Base-by-base conservation (phyloP, 2,329 filamentous ascomycete species). In the Alternaria infectoria region DNA sequence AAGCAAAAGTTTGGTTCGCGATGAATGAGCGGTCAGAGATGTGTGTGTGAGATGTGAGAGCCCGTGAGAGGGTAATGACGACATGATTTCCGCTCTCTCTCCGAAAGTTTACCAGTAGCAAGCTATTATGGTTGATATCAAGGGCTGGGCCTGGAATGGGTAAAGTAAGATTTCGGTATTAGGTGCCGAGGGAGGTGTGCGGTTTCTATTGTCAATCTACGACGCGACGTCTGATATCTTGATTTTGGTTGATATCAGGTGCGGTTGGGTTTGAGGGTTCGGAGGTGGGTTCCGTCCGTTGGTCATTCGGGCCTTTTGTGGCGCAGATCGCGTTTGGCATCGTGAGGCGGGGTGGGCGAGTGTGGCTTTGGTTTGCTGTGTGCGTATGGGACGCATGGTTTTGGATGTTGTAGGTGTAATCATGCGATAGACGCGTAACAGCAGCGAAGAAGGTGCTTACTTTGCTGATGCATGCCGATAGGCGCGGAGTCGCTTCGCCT, bases 61-160 rank as follows among this genome's bases (percentile, higher is more conserved):
- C 36, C 36, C 36, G 36, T 40, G 36, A 40, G 36, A 40, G 36
- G 40, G 44, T 45, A 30, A 49, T 60, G 57, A 60, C 57, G 57
- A 55, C 50, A 55, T 19, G 43, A 59, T 17, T 40, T 40, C 36
- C 36, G 36, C 32, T 1, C 32, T 40, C n/a, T 6, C n/a, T 17
- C 36, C 36, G 36, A 40, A 40, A 40, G 15, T 17, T 59, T 50
- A 11, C 15, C 15, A 21, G n/a, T 11, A 36, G 4, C 32, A 36
- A 36, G 32, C 32, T 36, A 15, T 13, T n/a, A 23, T 51, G 28
- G 17, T 28, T 28, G 26, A 32, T 36, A 17, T 19, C 19, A 59
- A 54, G 17, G 25, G 47, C 47, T 17, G 49, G 49, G 32, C 21
- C 30, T 15, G 12, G 43, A 19, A 43, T 25, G 43, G 6, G 12